Evolutionary conservation across 495 filamentous ascomycete species (phyloP).

Genomic region (Sordaria brevicollis): DNA sequence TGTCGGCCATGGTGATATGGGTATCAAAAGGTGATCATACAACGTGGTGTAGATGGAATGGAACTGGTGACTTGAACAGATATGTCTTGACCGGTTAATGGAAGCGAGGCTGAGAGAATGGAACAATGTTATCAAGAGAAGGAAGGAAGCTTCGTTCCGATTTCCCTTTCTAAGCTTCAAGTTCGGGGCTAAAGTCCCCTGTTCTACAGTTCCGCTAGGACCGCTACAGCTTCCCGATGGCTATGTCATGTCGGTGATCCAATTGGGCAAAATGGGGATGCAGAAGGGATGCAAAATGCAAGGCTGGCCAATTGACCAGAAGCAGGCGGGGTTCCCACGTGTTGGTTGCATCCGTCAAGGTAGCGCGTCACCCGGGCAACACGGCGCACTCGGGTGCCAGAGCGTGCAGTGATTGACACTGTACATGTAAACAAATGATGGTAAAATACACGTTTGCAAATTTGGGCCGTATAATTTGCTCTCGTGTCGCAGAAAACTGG

Average conservation of each 20-base stretch:
- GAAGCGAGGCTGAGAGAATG: slow-evolving; percentile 4
- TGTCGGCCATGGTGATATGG: slow-evolving; percentile 13
- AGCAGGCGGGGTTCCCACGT: not conserved
- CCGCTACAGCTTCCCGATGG: too few relatives aligned
- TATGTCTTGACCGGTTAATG: slow-evolving; percentile 6
- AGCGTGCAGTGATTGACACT: not conserved
- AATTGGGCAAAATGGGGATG: not conserved
- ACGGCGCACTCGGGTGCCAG: not conserved
- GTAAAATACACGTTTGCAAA: not conserved
- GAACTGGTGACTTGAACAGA: slow-evolving; percentile 10
- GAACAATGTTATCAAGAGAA: too few relatives aligned
- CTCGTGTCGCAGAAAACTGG: not conserved
- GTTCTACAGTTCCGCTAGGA: too few relatives aligned
- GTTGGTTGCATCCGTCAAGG: not conserved
- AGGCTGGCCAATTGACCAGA: not conserved
- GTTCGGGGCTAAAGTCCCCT: not conserved
- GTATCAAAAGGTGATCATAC: not conserved
- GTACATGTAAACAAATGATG: not conserved
- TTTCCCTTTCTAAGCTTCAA: not conserved
- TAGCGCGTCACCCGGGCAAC: not conserved
- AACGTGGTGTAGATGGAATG: not conserved
- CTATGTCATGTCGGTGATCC: not conserved
- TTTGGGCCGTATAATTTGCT: not conserved
- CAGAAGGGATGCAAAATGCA: not conserved
- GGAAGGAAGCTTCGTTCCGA: not conserved